These are phyloP conservation scores for Talaromyces sp. DNA, from an alignment of 2,329 filamentous ascomycete genomes.

Conservation along the genomic window DNA sequence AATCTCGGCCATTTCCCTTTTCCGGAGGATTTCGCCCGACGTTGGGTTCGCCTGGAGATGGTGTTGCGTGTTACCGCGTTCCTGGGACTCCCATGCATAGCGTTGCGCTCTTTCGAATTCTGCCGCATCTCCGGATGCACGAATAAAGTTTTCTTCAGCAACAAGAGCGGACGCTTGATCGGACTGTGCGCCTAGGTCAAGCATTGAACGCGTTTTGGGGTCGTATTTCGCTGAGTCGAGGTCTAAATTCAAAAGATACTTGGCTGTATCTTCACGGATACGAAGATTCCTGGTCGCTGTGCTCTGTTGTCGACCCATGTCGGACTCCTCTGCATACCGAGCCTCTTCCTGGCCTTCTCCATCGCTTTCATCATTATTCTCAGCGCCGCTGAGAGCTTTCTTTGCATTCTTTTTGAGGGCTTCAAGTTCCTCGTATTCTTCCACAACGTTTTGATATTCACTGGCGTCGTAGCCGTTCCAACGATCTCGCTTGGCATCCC, in stretches of 20 bases:
- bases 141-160: conserved; percentile 88
- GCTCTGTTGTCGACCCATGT: conserved; percentile 91
- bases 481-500: conserved; percentile 94
- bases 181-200: conserved; percentile 73
- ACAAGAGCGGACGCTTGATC: conserved; percentile 78
- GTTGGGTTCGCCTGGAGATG: conserved; percentile 97
- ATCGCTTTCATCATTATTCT: conserved; percentile 54
- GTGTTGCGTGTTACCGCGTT: conserved; percentile 69
- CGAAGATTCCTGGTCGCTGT: conserved; percentile 87
- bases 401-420: conserved; percentile 56
- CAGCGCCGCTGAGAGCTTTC: conserved; percentile 41
- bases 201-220: conserved; percentile 88
- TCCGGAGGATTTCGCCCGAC: conserved; percentile 76
- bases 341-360: conserved; percentile 41
- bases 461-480: conserved; percentile 97
- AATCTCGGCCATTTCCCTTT: conserved; percentile 70
- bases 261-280: conserved; percentile 92
- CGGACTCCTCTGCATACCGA: conserved; percentile 85
- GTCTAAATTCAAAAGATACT: conserved; percentile 91
- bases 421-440: conserved; percentile 84
- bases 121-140: conserved; percentile 80
- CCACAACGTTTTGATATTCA: conserved; percentile 80
- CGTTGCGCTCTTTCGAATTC: conserved; percentile 86
- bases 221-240: conserved; percentile 97
- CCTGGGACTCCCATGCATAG: conserved; percentile 94